Evolutionary conservation across 2,329 filamentous ascomycete species (phyloP).

Genomic region (Fusarium temperatum): DNA sequence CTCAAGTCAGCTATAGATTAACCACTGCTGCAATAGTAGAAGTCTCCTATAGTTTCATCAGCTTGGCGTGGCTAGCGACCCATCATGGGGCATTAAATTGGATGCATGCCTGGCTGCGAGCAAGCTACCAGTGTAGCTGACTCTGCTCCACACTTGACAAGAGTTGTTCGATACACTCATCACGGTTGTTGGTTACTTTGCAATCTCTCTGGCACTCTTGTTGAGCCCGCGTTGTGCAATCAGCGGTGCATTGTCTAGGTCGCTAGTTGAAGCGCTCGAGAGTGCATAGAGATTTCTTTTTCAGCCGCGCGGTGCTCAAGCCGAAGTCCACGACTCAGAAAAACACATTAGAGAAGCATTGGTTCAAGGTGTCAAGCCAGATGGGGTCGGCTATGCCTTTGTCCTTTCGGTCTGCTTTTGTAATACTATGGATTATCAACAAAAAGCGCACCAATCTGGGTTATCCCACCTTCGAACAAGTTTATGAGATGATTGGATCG

Average conservation of each 20-base stretch:
- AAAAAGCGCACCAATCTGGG: background rate
- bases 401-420: background rate
- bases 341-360: background rate
- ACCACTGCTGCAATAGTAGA: background rate
- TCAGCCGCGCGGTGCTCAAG: background rate
- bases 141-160: background rate
- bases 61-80: rapidly evolving
- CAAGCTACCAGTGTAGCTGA: background rate
- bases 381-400: background rate
- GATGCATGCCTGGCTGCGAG: background rate
- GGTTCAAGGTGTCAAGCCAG: rapidly evolving
- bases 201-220: background rate
- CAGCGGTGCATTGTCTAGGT: background rate
- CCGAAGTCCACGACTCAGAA: background rate
- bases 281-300: background rate
- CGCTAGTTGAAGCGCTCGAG: background rate
- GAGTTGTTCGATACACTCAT: background rate
- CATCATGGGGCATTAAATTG: rapidly evolving
- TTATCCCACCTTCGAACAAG: background rate
- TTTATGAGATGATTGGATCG: background rate
- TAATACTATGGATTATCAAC: background rate
- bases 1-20: rapidly evolving
- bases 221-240: background rate
- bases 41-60: background rate
- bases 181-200: background rate